phyloP scores from a whole-genome alignment of 2,329 filamentous ascomycete species.

The Juglanconis sp. region DNA sequence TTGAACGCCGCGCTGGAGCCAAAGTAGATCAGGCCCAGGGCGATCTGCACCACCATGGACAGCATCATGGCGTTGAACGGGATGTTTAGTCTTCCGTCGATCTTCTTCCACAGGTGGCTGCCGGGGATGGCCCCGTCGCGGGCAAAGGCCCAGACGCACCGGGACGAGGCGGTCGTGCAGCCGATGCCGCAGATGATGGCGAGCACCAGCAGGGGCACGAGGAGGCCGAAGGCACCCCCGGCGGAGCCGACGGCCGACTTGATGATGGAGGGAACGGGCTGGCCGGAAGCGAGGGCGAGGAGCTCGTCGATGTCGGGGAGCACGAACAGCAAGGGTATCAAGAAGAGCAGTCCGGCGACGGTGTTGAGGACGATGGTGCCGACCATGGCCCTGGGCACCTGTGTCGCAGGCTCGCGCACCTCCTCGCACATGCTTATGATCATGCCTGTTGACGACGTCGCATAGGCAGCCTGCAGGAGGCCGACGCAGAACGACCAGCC shows the following conservation, averaged over 20 bases:
- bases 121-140: conserved; percentile 69
- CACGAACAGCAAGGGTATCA: conserved; percentile 68
- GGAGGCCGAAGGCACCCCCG: conserved; percentile 59
- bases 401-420: conserved; percentile 60
- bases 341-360: conserved; percentile 62
- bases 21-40: conserved; percentile 67
- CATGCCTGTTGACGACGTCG: conserved; percentile 75
- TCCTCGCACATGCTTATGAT: conserved; percentile 78
- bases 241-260: conserved; percentile 58
- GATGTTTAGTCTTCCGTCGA: conserved; percentile 61
- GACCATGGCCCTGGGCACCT: conserved; percentile 73
- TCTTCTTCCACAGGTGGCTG: conserved; percentile 56
- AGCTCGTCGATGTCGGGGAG: conserved; percentile 60
- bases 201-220: conserved; percentile 63
- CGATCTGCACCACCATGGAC: conserved; percentile 61
- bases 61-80: conserved; percentile 72
- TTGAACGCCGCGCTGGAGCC: conserved; percentile 68
- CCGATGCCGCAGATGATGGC: conserved; percentile 65
- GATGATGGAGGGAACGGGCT: conserved; percentile 65
- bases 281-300: conserved; percentile 49
- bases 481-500: conserved; percentile 75
- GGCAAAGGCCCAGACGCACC: conserved; percentile 67
- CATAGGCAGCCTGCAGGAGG: conserved; percentile 69
- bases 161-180: conserved; percentile 66
- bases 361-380: conserved; percentile 65